Percentiles rank a stretch among this genome's conserved stretches.
These are phyloP conservation scores for Pisolithus albus DNA, from an alignment of 768 basidiomycete species.

Conservation along the genomic window DNA sequence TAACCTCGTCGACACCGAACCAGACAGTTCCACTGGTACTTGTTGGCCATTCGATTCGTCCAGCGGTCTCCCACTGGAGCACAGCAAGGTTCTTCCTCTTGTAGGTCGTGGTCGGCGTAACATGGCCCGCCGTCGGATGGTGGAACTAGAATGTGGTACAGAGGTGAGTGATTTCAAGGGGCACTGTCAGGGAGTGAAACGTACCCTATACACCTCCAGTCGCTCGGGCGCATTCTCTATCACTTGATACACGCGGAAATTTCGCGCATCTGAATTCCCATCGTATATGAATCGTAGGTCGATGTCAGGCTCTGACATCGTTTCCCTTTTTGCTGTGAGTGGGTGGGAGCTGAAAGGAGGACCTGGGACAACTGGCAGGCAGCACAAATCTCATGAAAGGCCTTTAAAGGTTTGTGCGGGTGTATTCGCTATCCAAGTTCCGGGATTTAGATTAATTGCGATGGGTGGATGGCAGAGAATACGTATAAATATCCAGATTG, in stretches of 20 bases:
- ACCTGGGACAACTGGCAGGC: background rate
- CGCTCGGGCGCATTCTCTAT: constrained; percentile 21
- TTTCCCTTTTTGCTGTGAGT: background rate
- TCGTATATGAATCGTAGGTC: constrained; percentile 34
- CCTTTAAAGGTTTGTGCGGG: constrained; percentile 4
- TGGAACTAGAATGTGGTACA: constrained; percentile 27
- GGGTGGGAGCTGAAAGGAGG: background rate
- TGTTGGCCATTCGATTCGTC: constrained; percentile 48
- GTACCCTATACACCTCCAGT: constrained; percentile 40
- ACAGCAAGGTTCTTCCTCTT: constrained; percentile 42
- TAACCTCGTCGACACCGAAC: constrained; percentile 45
- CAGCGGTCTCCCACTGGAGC: constrained; percentile 43
- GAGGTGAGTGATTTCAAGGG: background rate
- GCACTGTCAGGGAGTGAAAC: background rate
- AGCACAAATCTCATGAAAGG: background rate
- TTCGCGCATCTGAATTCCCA: constrained; percentile 33
- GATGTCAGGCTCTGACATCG: constrained; percentile 31
- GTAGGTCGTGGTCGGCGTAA: constrained; percentile 39
- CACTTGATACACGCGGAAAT: constrained; percentile 35
- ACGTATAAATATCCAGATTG: background rate
- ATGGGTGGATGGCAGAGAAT: constrained; percentile 10
- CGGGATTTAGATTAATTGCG: constrained; percentile 12
- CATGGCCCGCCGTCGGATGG: constrained; percentile 39
- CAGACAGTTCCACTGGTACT: constrained; percentile 37
- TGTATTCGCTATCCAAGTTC: constrained; percentile 16